Base-by-base conservation (phyloP, 495 filamentous ascomycete species). In the Bacidia gigantensis region DNA sequence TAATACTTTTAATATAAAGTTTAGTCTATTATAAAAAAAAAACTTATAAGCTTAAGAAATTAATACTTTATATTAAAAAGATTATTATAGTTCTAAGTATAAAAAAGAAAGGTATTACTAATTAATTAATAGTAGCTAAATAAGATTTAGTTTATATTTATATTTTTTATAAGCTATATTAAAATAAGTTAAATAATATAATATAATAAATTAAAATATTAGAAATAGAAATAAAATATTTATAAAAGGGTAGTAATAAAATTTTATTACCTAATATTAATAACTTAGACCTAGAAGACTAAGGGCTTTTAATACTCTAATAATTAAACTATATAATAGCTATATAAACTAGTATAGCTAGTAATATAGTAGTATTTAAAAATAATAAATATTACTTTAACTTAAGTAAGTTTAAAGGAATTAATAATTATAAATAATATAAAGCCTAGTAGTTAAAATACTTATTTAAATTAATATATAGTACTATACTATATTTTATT, bases 351-450 rank as follows among this genome's bases (percentile, higher is more conserved):
- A 41, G 25, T 18, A 0, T 23, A 5, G 22, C n/a, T 12, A 42
- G 3, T 40, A 41, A 39, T 49, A 51, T 45, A 3, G 25, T 42
- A 40, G 3, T 41, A 35, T 35, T 35, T 35, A 20, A 18, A 20
- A 20, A 40, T 40, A 20, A 40, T 42, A 40, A 18, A 32, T 40
- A 7, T 3, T 51, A 51, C 2, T 51, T 32, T 2, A 2, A 18
- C n/a, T 3, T 40, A 32, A 32, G 22, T 2, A 32, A 51, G 11
- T 40, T 41, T 51, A 40, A 2, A n/a, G 42, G 42, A 2, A 40
- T 18, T 51, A 40, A 40, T 20, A 17, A 51, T 21, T 41, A 32
- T 51, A 51, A 51, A 14, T 35, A 5, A 35, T 35, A 35, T 35
- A 35, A 7, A 35, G 14, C 14, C 14, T 7, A 35, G 29, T 35